phyloP scores from a whole-genome alignment of 768 basidiomycete species.

The Calocera viscosa region DNA sequence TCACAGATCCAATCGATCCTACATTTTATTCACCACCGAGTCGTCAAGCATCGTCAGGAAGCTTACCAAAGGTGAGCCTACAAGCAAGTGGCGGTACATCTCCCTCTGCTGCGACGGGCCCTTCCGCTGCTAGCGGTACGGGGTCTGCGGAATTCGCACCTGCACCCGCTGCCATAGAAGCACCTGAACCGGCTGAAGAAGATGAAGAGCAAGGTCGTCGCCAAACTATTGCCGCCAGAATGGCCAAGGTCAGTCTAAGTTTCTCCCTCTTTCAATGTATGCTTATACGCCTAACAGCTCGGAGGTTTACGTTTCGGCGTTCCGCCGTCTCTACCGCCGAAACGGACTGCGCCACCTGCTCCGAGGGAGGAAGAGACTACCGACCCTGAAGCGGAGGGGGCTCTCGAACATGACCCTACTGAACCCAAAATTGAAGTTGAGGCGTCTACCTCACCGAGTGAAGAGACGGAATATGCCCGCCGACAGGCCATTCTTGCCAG shows the following conservation, averaged over 20 bases:
- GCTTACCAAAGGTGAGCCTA: neutral
- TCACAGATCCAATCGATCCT: constrained; percentile 17
- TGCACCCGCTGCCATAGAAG: neutral
- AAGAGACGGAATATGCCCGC: constrained; percentile 42
- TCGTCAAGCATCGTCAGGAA: neutral
- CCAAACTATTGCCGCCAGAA: constrained; percentile 77
- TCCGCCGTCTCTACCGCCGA: neutral
- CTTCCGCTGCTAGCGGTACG: neutral
- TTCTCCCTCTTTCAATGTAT: neutral
- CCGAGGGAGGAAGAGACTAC: constrained; percentile 14
- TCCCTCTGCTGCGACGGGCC: neutral
- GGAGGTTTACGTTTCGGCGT: neutral
- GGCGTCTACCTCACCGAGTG: constrained; percentile 16
- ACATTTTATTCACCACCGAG: constrained; percentile 15
- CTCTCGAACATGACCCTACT: constrained; percentile 17
- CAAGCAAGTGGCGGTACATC: neutral
- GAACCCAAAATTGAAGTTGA: constrained; percentile 38
- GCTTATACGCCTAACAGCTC: neutral
- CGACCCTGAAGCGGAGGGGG: constrained; percentile 19
- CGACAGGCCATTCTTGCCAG: constrained; percentile 43
- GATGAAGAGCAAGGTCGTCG: constrained; percentile 34
- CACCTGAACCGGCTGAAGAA: constrained; percentile 11
- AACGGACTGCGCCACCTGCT: neutral
- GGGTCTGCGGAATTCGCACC: neutral
- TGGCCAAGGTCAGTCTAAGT: constrained; percentile 83